phyloP scores from a whole-genome alignment of 768 basidiomycete species.

The Russula griseocarnosa region DNA sequence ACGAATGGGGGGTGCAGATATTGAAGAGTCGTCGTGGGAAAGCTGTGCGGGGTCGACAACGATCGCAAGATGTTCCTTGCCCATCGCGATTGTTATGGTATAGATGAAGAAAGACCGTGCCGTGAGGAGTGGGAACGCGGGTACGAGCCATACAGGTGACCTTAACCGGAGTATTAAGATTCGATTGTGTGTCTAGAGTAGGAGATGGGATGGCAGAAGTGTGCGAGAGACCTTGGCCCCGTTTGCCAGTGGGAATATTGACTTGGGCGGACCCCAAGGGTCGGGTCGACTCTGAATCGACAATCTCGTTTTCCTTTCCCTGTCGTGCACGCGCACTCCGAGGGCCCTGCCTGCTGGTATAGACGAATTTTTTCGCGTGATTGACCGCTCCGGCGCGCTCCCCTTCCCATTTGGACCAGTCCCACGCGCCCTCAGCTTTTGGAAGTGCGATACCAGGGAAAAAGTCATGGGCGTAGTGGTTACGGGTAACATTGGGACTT shows the following conservation, averaged over 20 bases:
- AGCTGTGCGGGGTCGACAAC: conserved; percentile 91
- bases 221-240: conserved; percentile 35
- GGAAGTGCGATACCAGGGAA: conserved; percentile 56
- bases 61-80: conserved; percentile 93
- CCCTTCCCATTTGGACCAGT: conserved; percentile 54
- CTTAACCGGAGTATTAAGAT: conserved; percentile 40
- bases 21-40: conserved; percentile 39
- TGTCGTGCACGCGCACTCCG: conserved; percentile 54
- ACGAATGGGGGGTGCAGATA: conserved; percentile 55
- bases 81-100: conserved; percentile 90
- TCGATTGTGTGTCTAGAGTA: conserved; percentile 15
- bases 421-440: conserved; percentile 50
- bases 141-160: conserved; percentile 97
- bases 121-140: conserved; percentile 94
- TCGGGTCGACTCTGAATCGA: conserved; percentile 37
- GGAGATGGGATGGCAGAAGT: conserved; percentile 24
- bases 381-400: conserved; percentile 40
- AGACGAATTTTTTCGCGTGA: conserved; percentile 49
- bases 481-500: conserved; percentile 73
- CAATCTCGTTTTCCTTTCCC: conserved; percentile 50
- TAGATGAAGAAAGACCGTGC: conserved; percentile 86
- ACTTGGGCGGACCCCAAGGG: conserved; percentile 38
- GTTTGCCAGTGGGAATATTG: conserved; percentile 37
- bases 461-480: conserved; percentile 82
- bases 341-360: conserved; percentile 74